Evolutionary conservation across 768 basidiomycete species (phyloP).

Genomic region (Atractiella rhizophila): DNA sequence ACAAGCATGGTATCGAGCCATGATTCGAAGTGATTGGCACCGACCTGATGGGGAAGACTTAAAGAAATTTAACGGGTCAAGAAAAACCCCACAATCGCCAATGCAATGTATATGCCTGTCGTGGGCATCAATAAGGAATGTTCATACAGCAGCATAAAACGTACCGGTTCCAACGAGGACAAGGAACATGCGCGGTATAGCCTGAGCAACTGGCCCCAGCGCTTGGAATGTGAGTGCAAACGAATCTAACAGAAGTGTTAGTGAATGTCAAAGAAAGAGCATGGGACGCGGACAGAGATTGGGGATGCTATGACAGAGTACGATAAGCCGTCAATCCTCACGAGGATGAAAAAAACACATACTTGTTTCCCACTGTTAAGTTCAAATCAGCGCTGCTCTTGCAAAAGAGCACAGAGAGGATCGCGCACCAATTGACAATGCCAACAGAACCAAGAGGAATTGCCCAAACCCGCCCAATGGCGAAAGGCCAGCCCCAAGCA

Average conservation of each 20-base stretch:
- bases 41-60: slow-evolving; percentile 29
- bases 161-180: slow-evolving; percentile 13
- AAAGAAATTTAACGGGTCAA: too few relatives aligned
- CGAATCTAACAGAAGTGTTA: slow-evolving; percentile 19
- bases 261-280: background rate
- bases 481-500: slow-evolving; percentile 25
- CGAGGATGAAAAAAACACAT: slow-evolving; percentile 1
- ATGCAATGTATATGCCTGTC: slow-evolving; percentile 22
- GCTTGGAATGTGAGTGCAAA: slow-evolving; percentile 28
- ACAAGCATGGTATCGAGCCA: slow-evolving; percentile 23
- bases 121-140: background rate
- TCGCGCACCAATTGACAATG: slow-evolving; percentile 11
- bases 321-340: background rate
- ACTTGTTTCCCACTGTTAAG: background rate
- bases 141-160: background rate
- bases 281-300: slow-evolving; percentile 16
- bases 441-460: slow-evolving; percentile 28
- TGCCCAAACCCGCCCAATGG: slow-evolving; percentile 26
- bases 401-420: background rate
- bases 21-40: slow-evolving; percentile 26
- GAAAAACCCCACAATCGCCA: slow-evolving; percentile 17
- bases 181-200: slow-evolving; percentile 23
- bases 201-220: slow-evolving; percentile 25
- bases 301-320: background rate
- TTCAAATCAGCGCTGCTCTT: too few relatives aligned